Base-by-base conservation (phyloP, 73 alveolate genomes). In the Paramecium pentaurelia region DNA sequence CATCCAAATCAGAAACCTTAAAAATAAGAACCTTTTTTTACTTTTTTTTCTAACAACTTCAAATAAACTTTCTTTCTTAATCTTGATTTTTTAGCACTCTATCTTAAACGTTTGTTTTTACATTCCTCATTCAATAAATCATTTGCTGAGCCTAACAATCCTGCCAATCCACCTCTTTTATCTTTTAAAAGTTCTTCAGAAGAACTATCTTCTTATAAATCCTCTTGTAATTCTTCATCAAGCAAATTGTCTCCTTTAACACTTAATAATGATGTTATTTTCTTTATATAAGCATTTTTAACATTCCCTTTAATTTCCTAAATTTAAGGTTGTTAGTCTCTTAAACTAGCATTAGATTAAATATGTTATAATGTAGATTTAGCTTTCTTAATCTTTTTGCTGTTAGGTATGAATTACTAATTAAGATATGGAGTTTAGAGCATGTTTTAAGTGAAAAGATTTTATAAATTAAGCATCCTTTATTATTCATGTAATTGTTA, bases 11-110 rank as follows among this genome's bases (percentile, higher is more conserved):
- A 9, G 36, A 38, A 32, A 93, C 96, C 83, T 60, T 1, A 20
- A 27, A 11, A 30, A 8, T 20, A 60, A 11, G 10, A 12, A 59
- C 14, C 0, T 20, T 51, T 6, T 2, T 0, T 37, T 87, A 93
- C 96, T 30, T 93, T 93, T 58, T 70, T 86, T 20, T 93, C 96
- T 6, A 93, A 37, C 4, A 70, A 58, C 38, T 59, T 75, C 36
- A 86, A 37, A 49, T 93, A 93, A 28, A 86, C 91, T 58, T 93
- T 93, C 87, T 93, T 93, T 64, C 96, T 86, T 49, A 59, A 71
- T 44, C 96, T 71, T 20, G 93, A 93, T 54, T 68, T 87, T 58
- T 88, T 89, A 1, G 96, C 96, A 49, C 93, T 58, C 40, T 93
- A 27, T 44, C 60, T 11, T 42, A 71, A 10, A 20, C 93, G 40